Evolutionary conservation across 73 alveolate genomes (phyloP).

Genomic region (Paramecium sexaurelia): DNA sequence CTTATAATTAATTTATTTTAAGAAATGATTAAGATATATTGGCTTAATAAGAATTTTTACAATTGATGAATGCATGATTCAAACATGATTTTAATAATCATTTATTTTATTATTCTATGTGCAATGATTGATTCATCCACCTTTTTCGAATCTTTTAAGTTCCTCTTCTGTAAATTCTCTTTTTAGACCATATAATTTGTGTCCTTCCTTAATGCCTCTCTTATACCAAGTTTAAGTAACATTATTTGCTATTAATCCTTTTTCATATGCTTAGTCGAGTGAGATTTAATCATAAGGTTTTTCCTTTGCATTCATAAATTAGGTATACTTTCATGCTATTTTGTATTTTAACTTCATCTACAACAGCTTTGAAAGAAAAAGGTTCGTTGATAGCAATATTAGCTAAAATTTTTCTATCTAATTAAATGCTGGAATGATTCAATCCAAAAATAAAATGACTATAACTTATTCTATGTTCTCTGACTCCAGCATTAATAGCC

Average conservation of each 20-base stretch:
- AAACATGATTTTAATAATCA: not conserved
- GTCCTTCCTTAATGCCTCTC: slow-evolving; percentile 1
- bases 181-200: not conserved
- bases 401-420: slow-evolving; percentile 83
- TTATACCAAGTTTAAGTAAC: slow-evolving; percentile 22
- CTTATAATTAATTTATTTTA: not conserved
- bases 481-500: slow-evolving; percentile 80
- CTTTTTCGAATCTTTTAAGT: slow-evolving; percentile 31
- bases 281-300: not conserved
- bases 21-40: not conserved
- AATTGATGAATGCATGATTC: not conserved
- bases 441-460: slow-evolving; percentile 79
- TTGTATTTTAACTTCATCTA: slow-evolving; percentile 78
- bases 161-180: slow-evolving; percentile 45
- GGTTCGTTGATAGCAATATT: slow-evolving; percentile 86
- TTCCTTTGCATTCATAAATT: not conserved
- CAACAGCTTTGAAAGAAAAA: slow-evolving; percentile 80
- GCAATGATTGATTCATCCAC: not conserved
- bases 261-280: slow-evolving; percentile 41
- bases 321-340: slow-evolving; percentile 37
- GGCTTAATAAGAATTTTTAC: not conserved
- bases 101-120: not conserved
- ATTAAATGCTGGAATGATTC: slow-evolving; percentile 76
- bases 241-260: not conserved
- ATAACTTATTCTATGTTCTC: slow-evolving; percentile 82